A percentile compares a stretch with the other conserved stretches of the same genome.
phyloP scores from a whole-genome alignment of 1,284 basidiomycete genomes.

The Cutaneotrichosporon sp. region DNA sequence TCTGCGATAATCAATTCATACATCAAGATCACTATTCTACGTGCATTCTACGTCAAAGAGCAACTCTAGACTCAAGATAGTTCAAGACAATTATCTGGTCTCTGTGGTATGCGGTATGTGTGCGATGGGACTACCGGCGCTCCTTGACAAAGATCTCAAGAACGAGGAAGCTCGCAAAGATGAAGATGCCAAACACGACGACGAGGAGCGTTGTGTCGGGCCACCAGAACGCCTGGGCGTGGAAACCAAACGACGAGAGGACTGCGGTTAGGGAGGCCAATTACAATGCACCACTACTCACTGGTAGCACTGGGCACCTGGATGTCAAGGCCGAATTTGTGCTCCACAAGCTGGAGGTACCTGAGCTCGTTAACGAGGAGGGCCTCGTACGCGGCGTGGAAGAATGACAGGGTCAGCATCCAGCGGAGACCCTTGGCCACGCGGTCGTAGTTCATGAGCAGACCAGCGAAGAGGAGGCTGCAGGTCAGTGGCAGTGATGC shows the following conservation, averaged over 20 bases:
- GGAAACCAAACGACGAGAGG: conserved; percentile 79
- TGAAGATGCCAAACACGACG: conserved; percentile 77
- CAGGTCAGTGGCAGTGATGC: background rate
- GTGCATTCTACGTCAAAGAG: too few relatives aligned
- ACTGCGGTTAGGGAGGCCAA: conserved; percentile 42
- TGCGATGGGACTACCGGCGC: conserved; percentile 56
- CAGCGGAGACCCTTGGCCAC: conserved; percentile 68
- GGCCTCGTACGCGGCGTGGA: conserved; percentile 97
- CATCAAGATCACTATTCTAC: too few relatives aligned
- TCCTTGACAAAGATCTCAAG: conserved; percentile 87
- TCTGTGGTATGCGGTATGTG: too few relatives aligned
- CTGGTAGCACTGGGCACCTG: conserved; percentile 89
- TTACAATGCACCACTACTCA: conserved; percentile 18
- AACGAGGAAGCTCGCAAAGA: conserved; percentile 66
- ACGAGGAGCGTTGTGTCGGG: conserved; percentile 77
- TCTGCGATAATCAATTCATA: too few relatives aligned
- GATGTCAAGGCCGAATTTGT: conserved; percentile 87
- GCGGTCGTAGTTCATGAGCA: conserved; percentile 88
- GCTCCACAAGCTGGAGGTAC: conserved; percentile 86
- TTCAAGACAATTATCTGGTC: too few relatives aligned
- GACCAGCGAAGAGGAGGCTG: conserved; percentile 88
- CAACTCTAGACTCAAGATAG: too few relatives aligned
- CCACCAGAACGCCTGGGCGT: conserved; percentile 92
- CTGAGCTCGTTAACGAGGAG: conserved; percentile 91
- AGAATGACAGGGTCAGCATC: conserved; percentile 89